These are phyloP conservation scores for Fraxinus floribunda DNA, from an alignment of 305 asterid species.

Conservation along the genomic window DNA sequence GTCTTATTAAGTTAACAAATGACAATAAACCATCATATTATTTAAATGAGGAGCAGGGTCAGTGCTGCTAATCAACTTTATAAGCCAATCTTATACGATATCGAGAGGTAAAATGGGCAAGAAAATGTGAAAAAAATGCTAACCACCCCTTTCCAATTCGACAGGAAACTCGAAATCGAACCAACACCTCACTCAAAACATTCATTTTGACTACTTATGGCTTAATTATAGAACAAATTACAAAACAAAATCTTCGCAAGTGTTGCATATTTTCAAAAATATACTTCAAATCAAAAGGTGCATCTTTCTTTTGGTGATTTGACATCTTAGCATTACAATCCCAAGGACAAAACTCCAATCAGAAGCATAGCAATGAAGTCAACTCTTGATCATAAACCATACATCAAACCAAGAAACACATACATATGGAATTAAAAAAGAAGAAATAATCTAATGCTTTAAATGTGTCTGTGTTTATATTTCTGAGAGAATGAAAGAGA, in stretches of 20 bases:
- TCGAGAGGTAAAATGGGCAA: background rate
- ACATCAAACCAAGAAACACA: background rate
- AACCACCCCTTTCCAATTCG: background rate
- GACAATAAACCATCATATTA: background rate
- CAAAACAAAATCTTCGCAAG: background rate
- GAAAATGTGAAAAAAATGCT: background rate
- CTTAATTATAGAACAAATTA: background rate
- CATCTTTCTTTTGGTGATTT: background rate
- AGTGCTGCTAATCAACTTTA: background rate
- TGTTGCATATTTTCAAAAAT: background rate
- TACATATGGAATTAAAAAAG: background rate
- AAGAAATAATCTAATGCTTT: background rate
- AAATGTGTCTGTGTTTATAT: background rate
- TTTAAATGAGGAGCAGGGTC: background rate
- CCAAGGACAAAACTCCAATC: background rate
- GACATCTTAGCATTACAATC: background rate
- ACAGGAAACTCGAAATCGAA: background rate
- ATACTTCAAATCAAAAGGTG: background rate
- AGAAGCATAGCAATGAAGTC: background rate
- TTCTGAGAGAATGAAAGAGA: constrained; percentile 16
- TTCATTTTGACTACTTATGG: background rate
- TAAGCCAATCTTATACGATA: background rate
- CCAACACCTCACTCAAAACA: background rate
- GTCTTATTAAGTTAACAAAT: background rate
- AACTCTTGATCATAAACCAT: background rate